phyloP scores from a whole-genome alignment of 306 rosid species.

The Astragalus membranaceus region DNA sequence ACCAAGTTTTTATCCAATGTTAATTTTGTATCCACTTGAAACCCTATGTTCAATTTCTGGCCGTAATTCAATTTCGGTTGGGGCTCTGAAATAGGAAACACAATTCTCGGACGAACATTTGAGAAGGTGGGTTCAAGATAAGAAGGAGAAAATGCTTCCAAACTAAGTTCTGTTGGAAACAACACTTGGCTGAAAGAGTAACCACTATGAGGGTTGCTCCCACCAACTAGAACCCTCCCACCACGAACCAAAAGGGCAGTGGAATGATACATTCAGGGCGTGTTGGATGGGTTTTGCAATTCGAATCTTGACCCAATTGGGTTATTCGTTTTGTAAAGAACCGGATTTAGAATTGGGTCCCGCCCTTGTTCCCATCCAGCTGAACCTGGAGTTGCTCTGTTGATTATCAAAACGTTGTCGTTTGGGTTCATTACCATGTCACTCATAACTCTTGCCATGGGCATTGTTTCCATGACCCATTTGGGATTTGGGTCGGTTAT shows the following conservation, averaged over 20 bases:
- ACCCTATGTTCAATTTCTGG: constrained; percentile 21
- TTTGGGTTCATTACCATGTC: constrained; percentile 63
- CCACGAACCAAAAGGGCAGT: constrained; percentile 55
- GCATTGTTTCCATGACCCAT: constrained; percentile 67
- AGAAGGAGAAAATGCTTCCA: constrained; percentile 43
- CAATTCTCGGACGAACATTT: constrained; percentile 24
- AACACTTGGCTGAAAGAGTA: constrained; percentile 41
- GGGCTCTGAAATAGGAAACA: constrained; percentile 16
- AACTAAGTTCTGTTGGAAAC: constrained; percentile 39
- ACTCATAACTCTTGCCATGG: constrained; percentile 43
- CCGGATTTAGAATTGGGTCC: constrained; percentile 39
- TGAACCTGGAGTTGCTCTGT: constrained; percentile 39
- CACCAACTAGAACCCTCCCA: constrained; percentile 60
- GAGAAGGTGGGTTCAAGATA: constrained; percentile 27
- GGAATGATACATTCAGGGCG: constrained; percentile 63
- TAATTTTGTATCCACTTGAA: neutral
- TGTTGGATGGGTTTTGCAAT: constrained; percentile 26
- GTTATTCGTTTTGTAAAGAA: constrained; percentile 27
- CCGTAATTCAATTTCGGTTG: neutral
- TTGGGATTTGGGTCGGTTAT: constrained; percentile 53
- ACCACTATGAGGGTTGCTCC: constrained; percentile 50
- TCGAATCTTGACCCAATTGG: constrained; percentile 40
- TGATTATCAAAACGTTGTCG: constrained; percentile 54
- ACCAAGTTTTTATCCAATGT: constrained; percentile 7
- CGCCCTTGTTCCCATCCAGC: constrained; percentile 55